Evolutionary conservation across 2,329 filamentous ascomycete species (phyloP), one percentile per base, ranked within the genome.

Genomic region (Curvularia eragrostidis): DNA sequence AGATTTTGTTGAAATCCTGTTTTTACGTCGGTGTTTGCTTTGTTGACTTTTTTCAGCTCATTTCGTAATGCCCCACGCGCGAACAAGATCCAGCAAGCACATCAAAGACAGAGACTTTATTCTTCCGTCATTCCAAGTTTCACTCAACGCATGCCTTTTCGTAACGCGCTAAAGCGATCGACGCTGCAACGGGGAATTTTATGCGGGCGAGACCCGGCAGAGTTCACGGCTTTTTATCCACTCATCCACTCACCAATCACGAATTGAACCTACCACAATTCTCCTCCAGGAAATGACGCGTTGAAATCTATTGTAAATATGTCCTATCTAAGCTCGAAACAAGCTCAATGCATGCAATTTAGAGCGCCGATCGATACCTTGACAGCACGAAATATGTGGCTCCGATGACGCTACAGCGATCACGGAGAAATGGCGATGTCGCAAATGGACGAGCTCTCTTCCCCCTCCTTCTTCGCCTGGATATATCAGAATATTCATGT

Each of bases 151-250:
- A 26, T n/a, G 41, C 41, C 15, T 43, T 26, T 21, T 4, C 9
- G 26, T n/a, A 6, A 21, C 21, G 5, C 13, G 41, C 21, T 24
- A 43, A 43, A n/a, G 7, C 13, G 41, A 13, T 24, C 41, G 41
- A n/a, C 41, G n/a, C 23, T 43, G 41, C 21, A 13, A 26, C 21
- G n/a, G 21, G 41, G 26, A 21, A 26, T 24, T 24, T 43, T 43
- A 26, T 26, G 41, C 21, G 23, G 41, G 41, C 41, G 8, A 19
- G 21, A n/a, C 41, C 41, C 41, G 41, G 41, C 41, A 43, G 41
- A 49, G 44, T 26, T 49, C 18, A 3, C 44, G 52, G 52, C 52
- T 41, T 54, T 54, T 54, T n/a, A 43, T 26, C 18, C 44, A 49
- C 9, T n/a, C 36, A 43, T 26, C 18, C 44, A 49, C 9, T n/a